Conservation (phyloP, 2,329 filamentous ascomycete genomes). For the Colletotrichum phormii region DNA sequence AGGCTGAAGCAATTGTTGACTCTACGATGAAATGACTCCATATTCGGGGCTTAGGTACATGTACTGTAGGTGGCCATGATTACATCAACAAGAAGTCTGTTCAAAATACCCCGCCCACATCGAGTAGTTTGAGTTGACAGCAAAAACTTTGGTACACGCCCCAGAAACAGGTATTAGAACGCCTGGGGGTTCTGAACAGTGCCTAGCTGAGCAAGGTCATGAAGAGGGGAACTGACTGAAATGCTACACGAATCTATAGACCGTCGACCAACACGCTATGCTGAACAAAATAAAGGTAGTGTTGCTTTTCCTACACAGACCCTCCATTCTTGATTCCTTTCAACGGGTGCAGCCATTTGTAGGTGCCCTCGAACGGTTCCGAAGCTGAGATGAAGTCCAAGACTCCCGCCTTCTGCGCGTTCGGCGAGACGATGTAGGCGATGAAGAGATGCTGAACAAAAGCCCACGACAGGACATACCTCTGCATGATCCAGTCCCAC, state of each 20-base stretch:
- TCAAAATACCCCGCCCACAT: no score
- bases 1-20: no score
- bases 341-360: constrained; percentile 23
- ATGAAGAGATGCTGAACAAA: constrained; percentile 27
- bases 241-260: not conserved
- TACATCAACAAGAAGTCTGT: no score
- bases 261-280: not conserved
- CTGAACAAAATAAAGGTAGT: not conserved
- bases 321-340: not conserved
- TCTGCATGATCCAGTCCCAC: constrained; percentile 40
- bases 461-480: constrained; percentile 36
- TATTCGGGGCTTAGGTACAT: no score
- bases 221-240: no score
- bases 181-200: no score
- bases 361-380: constrained; percentile 37
- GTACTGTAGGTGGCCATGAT: no score
- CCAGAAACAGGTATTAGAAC: no score
- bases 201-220: no score
- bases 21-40: no score
- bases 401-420: constrained; percentile 33
- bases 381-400: constrained; percentile 38
- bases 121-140: no score
- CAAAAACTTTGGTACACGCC: no score
- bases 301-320: not conserved
- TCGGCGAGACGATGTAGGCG: constrained; percentile 27